A percentile compares a stretch with the other conserved stretches of the same genome.
phyloP scores from a whole-genome alignment of 208 protist genomes.

The Crithidia sp. region DNA sequence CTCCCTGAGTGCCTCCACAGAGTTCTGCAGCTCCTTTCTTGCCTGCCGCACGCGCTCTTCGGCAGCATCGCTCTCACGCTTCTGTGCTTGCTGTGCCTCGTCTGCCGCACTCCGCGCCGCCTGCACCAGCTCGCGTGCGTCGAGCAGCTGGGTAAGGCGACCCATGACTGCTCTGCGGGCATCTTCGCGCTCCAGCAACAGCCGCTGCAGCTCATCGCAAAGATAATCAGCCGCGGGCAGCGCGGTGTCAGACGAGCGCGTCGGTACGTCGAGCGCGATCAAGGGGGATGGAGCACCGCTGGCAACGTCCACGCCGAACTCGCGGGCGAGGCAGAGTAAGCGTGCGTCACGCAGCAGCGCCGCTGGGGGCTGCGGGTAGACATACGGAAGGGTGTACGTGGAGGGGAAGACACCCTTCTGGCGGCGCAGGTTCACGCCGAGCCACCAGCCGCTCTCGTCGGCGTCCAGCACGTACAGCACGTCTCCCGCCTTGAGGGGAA shows the following conservation, averaged over 20 bases:
- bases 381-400: slow-evolving; percentile 61
- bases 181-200: slow-evolving; percentile 37
- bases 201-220: slow-evolving; percentile 21
- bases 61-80: neutral
- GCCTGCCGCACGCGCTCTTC: neutral
- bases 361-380: slow-evolving; percentile 36
- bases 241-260: neutral
- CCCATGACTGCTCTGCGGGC: slow-evolving; percentile 19
- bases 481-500: slow-evolving; percentile 55
- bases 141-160: slow-evolving; percentile 10
- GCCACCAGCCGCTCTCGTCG: slow-evolving; percentile 80
- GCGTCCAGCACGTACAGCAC: slow-evolving; percentile 63
- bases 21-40: neutral
- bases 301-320: slow-evolving; percentile 40
- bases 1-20: neutral
- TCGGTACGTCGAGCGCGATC: neutral
- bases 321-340: slow-evolving; percentile 29
- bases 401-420: slow-evolving; percentile 72
- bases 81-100: neutral
- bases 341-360: slow-evolving; percentile 37
- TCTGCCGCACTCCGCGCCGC: neutral
- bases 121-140: neutral
- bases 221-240: slow-evolving; percentile 13
- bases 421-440: slow-evolving; percentile 50
- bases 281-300: slow-evolving; percentile 25